These are phyloP conservation scores for Candida frijolesensis DNA, from an alignment of 1,139 yeast species.

Conservation along the genomic window DNA sequence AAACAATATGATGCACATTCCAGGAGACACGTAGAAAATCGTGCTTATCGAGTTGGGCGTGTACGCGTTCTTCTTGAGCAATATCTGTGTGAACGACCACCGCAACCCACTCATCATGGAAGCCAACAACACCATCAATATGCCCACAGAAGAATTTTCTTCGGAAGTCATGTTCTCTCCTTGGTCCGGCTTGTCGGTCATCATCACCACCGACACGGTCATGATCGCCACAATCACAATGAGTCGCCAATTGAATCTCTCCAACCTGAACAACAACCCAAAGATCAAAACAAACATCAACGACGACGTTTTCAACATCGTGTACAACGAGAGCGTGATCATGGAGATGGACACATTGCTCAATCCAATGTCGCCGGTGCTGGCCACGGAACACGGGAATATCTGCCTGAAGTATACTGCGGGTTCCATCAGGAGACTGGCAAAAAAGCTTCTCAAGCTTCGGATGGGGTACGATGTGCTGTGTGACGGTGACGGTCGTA, in stretches of 20 bases:
- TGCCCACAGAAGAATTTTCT: constrained; percentile 51
- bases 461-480: not conserved
- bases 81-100: constrained; percentile 91
- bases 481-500: constrained; percentile 38
- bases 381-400: constrained; percentile 83
- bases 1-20: constrained; percentile 69
- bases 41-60: constrained; percentile 80
- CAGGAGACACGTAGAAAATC: constrained; percentile 80
- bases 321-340: constrained; percentile 81
- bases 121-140: constrained; percentile 71
- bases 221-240: constrained; percentile 70
- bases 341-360: constrained; percentile 82
- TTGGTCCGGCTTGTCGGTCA: constrained; percentile 57
- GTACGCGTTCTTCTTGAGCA: constrained; percentile 58
- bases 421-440: constrained; percentile 18
- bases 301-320: constrained; percentile 89
- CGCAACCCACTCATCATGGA: constrained; percentile 85
- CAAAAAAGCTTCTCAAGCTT: constrained; percentile 16
- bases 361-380: constrained; percentile 92
- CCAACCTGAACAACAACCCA: constrained; percentile 79
- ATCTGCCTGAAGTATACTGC: constrained; percentile 53
- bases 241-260: constrained; percentile 66
- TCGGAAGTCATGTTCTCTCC: constrained; percentile 16
- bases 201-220: constrained; percentile 81
- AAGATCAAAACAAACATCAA: constrained; percentile 85